Percentiles rank a stretch among this genome's conserved stretches.
phyloP scores from a whole-genome alignment of 345 rosid genomes.

The Arabidopsis thaliana region TAIR10.1 NC_003074.8:10699001-10699500 shows the following conservation, averaged over 20 bases:
- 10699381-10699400: background rate
- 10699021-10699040: constrained; percentile 16
- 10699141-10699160: constrained; percentile 1
- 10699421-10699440: constrained; percentile 20
- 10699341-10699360: background rate
- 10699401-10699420: constrained; percentile 4
- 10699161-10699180: background rate
- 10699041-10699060: background rate
- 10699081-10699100: constrained; percentile 19
- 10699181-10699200: background rate
- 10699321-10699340: constrained; percentile 9
- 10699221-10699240: constrained; percentile 7
- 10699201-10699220: background rate
- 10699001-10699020: constrained; percentile 10
- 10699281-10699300: background rate
- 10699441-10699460: background rate
- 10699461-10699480: constrained; percentile 16
- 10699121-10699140: background rate
- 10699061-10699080: background rate
- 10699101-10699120: constrained; percentile 21
- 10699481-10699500: background rate
- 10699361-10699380: background rate
- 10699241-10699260: background rate
- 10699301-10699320: background rate
- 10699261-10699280: background rate